Evolutionary conservation across 495 filamentous ascomycete genomes (phyloP).

Genomic region (Penicillium canariense): DNA sequence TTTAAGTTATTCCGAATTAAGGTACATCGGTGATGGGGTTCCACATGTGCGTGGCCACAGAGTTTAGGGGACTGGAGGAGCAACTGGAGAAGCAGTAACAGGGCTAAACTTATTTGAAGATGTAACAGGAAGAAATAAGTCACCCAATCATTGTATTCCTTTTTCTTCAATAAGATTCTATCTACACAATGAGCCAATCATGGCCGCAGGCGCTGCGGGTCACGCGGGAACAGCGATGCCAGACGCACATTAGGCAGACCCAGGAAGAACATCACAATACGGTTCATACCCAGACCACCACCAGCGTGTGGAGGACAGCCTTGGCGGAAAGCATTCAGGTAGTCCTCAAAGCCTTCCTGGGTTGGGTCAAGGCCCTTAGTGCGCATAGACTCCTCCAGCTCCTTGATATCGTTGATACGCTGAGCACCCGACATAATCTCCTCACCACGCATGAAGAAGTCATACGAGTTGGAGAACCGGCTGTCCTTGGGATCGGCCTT

Average conservation of each 20-base stretch:
- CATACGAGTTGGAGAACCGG: slow-evolving; percentile 77
- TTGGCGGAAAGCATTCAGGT: slow-evolving; percentile 75
- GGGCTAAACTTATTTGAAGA: too few relatives aligned
- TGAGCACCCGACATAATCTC: slow-evolving; percentile 88
- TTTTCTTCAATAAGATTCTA: slow-evolving; percentile 9
- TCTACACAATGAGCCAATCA: slow-evolving; percentile 35
- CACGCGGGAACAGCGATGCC: slow-evolving; percentile 75
- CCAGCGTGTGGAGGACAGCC: slow-evolving; percentile 82
- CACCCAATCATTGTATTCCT: slow-evolving; percentile 17
- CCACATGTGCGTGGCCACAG: too few relatives aligned
- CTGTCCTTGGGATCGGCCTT: slow-evolving; percentile 69
- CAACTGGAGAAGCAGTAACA: too few relatives aligned
- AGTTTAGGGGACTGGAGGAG: too few relatives aligned
- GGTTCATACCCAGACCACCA: slow-evolving; percentile 82
- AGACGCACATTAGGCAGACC: slow-evolving; percentile 78
- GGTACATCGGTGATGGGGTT: too few relatives aligned
- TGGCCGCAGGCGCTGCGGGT: slow-evolving; percentile 77
- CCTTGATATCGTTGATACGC: slow-evolving; percentile 71
- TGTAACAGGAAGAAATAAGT: too few relatives aligned
- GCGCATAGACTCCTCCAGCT: slow-evolving; percentile 66
- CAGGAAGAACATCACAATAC: slow-evolving; percentile 86
- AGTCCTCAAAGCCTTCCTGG: slow-evolving; percentile 76
- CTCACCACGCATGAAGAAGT: slow-evolving; percentile 92
- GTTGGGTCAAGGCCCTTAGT: slow-evolving; percentile 71
- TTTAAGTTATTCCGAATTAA: too few relatives aligned